phyloP scores from a whole-genome alignment of 108 stramenopile genomes.

The Schizochytrium sp. region DNA sequence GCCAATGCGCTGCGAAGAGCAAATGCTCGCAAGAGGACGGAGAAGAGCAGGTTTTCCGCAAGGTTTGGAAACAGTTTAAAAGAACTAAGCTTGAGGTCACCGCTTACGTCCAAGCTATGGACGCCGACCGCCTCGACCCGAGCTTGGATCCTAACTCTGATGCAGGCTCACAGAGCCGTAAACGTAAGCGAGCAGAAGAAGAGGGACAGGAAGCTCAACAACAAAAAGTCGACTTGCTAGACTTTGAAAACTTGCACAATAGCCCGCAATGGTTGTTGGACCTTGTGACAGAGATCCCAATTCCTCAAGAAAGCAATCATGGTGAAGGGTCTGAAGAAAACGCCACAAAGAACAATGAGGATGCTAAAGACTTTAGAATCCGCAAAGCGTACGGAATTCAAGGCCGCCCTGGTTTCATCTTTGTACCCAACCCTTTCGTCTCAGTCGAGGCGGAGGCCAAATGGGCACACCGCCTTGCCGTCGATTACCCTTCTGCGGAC shows the following conservation, averaged over 20 bases:
- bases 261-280: neutral
- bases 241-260: constrained; percentile 40
- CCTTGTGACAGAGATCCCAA: constrained; percentile 2
- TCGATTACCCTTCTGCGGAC: constrained; percentile 10
- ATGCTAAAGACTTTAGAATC: neutral
- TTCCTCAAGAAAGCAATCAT: neutral
- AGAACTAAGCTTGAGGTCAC: neutral
- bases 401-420: constrained; percentile 55
- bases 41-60: neutral
- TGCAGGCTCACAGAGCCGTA: neutral
- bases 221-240: neutral
- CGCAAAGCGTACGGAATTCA: constrained; percentile 8
- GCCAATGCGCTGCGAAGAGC: too few species aligned
- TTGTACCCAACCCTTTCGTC: constrained; percentile 50
- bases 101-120: constrained; percentile 20
- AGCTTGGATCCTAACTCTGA: neutral
- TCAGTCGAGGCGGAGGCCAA: neutral
- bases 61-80: constrained; percentile 55
- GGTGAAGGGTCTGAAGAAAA: neutral
- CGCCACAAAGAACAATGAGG: neutral
- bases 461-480: constrained; percentile 17
- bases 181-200: neutral
- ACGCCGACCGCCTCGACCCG: neutral
- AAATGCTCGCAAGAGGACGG: neutral
- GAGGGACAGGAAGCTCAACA: neutral